Evolutionary conservation across 352 stramenopile species (phyloP).

Genomic region (Phytopythium montanum): DNA sequence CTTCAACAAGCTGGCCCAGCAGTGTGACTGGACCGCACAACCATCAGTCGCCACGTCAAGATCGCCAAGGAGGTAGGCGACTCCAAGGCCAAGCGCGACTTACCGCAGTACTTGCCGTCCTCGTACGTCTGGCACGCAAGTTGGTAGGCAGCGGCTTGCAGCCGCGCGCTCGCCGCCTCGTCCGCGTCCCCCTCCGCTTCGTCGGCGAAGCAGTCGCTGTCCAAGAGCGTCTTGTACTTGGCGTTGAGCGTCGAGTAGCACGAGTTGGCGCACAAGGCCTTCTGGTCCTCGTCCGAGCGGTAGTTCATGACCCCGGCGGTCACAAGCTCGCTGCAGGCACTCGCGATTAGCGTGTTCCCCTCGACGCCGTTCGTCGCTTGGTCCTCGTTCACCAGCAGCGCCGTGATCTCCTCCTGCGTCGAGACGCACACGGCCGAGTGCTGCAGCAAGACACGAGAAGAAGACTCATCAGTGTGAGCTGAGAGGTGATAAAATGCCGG

Average conservation of each 20-base stretch:
- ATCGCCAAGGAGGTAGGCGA: not conserved
- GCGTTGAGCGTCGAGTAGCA: conserved; percentile 48
- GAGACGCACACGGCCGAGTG: conserved; percentile 38
- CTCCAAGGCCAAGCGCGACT: conserved; percentile 1
- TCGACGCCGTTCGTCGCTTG: conserved; percentile 63
- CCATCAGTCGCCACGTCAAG: not conserved
- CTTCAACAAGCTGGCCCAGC: conserved; percentile 40
- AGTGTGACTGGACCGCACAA: conserved; percentile 37
- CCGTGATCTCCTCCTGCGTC: conserved; percentile 42
- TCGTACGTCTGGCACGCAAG: conserved; percentile 58
- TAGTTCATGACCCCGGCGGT: conserved; percentile 49
- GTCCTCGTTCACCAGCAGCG: conserved; percentile 48
- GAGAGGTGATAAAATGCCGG: not conserved
- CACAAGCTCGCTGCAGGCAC: conserved; percentile 60
- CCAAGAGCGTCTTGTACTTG: conserved; percentile 67
- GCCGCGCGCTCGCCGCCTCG: conserved; percentile 43
- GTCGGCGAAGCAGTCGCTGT: conserved; percentile 63
- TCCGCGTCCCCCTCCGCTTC: conserved; percentile 39
- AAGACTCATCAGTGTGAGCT: not conserved
- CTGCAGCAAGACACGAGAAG: conserved; percentile 9
- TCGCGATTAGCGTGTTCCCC: conserved; percentile 39
- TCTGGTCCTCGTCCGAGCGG: conserved; percentile 53
- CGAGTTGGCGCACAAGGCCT: conserved; percentile 53
- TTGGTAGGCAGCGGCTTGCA: conserved; percentile 66
- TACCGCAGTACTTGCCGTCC: conserved; percentile 72